Conservation (phyloP, 176 grass and related monocot species). For the Aegilops longissima region DNA sequence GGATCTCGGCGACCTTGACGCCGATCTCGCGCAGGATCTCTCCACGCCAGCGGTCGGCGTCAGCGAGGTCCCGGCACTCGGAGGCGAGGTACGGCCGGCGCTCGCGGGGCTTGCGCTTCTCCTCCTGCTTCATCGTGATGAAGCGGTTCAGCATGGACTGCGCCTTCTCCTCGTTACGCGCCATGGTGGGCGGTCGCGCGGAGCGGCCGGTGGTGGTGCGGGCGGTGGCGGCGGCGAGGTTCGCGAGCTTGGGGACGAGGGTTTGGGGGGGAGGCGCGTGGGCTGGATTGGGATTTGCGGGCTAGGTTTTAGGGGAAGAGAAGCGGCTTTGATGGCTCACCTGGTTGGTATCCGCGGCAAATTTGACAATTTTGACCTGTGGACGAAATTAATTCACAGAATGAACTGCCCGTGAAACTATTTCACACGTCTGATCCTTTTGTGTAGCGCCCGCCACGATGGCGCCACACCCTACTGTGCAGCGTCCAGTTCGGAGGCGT, state of each 20-base stretch:
- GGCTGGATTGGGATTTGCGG: neutral
- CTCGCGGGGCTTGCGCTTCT: slow-evolving; percentile 95
- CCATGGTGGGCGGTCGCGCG: slow-evolving; percentile 44
- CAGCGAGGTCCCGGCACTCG: slow-evolving; percentile 94
- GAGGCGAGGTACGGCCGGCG: slow-evolving; percentile 91
- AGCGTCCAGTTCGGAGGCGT: no score
- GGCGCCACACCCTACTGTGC: no score
- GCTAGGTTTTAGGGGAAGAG: neutral
- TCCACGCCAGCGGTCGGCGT: slow-evolving; percentile 85
- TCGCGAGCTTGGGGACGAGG: slow-evolving; percentile 21
- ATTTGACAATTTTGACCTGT: no score
- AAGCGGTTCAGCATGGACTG: slow-evolving; percentile 98
- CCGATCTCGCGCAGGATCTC: slow-evolving; percentile 98
- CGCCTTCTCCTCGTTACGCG: slow-evolving; percentile 96
- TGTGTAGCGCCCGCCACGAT: no score
- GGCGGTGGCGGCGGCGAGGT: slow-evolving; percentile 35
- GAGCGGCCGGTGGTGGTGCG: slow-evolving; percentile 9
- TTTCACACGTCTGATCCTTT: no score
- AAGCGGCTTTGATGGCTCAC: no score
- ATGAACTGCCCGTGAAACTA: no score
- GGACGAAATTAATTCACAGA: no score
- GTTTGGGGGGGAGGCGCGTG: slow-evolving; percentile 7
- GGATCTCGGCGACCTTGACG: slow-evolving; percentile 93
- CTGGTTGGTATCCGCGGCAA: no score
- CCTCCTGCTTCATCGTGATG: slow-evolving; percentile 99